Evolutionary conservation across 305 asterid species (phyloP), one percentile per base, ranked within the genome.

Genomic region (Rubia balearica): DNA sequence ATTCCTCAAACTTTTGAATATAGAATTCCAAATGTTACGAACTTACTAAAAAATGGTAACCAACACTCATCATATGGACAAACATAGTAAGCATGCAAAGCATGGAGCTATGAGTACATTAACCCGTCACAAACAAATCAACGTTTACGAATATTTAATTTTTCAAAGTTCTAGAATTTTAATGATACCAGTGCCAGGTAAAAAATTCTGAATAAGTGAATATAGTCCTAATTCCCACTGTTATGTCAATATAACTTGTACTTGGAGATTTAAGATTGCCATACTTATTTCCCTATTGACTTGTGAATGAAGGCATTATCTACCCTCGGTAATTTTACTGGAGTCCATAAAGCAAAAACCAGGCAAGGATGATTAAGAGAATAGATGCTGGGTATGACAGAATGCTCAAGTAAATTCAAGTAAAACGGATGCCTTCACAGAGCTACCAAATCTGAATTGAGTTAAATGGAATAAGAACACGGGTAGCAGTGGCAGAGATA

Each of bases 261-360:
- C 61, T 57, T 70, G 59, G n/a, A 60, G 46, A n/a, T 8, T 27
- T 71, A 8, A 21, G 19, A 19, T 67, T 43, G 45, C 60, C 59
- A 41, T 46, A 45, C n/a, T 48, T 62, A 61, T 46, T 61, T 11
- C 46, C 51, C 67, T 45, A 36, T 43, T 36, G 17, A 17, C 67
- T 40, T 21, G 49, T n/a, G 33, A 61, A 61, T 45, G 43, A 46
- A 14, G 14, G 56, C 2, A 11, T 45, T 38, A 30, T 16, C 74
- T 21, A 48, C 40, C 27, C 30, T 24, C 8, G 61, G 36, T 38
- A 61, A n/a, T 51, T 13, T n/a, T 2, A 43, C 10, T 16, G 36
- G 13, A 16, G 14, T 41, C 45, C 61, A 43, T 43, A 38, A 43
- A 59, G 42, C 51, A 69, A 12, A 51, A 68, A 16, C 16, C 30